Base-by-base conservation (phyloP, 1,139 yeast species). In the Saccharomyces hybrid region DNA sequence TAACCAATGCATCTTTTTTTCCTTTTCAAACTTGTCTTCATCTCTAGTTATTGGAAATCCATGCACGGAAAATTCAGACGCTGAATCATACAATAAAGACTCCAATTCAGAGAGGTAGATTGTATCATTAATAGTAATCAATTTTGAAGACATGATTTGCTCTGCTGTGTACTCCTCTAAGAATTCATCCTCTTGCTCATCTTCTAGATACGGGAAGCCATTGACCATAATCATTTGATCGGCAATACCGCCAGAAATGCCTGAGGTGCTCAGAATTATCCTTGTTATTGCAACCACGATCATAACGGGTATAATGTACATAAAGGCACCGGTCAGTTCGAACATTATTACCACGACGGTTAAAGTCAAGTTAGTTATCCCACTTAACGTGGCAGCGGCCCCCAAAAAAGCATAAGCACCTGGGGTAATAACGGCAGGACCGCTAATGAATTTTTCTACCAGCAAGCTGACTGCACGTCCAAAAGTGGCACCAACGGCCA, bases 331-430 rank as follows among this genome's bases (percentile, higher is more conserved):
- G 0, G 98, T 93, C 53, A 93, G 75, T 70, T 95, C 99, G 73
- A 93, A 90, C 93, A 95, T 87, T 48, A 95, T 86, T 7, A 95
- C 93, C 0, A 90, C 99, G 9, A 93, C 96, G 0, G 98, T 85
- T 2, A 93, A 87, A 0, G 97, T 90, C 59, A 95, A 74, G 62
- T 93, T 88, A 0, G 99, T 93, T 21, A 90, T 89, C 3, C 99
- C 99, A 68, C 96, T 85, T 51, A 95, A 76, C 0, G 97, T 90
- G 1, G 98, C 95, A 0, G 95, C 98, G 0, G 99, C 98, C 1
- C 99, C 99, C n/a, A 95, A 78, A 57, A 95, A 85, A 0, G 99
- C 96, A 70, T 91, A 93, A 0, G 95, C 89, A 0, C 97, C 98
- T 0, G 97, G 95, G 2, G 91, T 88, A 24, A 91, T 81, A 64